Evolutionary conservation across 257 asterid genomes (phyloP).

Genomic region (Nicotiana attenuata): DNA sequence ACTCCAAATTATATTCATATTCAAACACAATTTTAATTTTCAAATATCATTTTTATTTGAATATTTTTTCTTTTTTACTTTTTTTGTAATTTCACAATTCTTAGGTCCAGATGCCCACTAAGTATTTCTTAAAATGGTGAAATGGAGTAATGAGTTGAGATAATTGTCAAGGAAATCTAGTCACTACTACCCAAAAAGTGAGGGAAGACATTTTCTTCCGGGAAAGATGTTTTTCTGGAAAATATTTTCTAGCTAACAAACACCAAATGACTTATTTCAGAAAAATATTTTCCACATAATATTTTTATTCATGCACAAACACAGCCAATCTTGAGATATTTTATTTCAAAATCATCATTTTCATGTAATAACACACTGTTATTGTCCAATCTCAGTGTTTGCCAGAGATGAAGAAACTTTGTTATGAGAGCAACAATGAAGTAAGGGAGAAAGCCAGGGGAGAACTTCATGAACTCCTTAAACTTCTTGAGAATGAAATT

Average conservation of each 20-base stretch:
- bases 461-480: constrained; percentile 8
- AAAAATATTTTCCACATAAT: too few species aligned
- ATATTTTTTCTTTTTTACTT: too few species aligned
- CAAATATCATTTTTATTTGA: too few species aligned
- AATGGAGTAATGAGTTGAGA: too few species aligned
- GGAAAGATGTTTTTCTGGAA: neutral
- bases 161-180: too few species aligned
- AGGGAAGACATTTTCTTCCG: neutral
- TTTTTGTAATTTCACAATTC: too few species aligned
- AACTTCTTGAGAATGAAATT: constrained; percentile 6
- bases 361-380: neutral
- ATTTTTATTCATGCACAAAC: neutral
- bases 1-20: too few species aligned
- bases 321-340: neutral
- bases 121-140: too few species aligned
- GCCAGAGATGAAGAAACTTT: neutral
- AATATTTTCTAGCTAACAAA: neutral
- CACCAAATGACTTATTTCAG: neutral
- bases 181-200: too few species aligned
- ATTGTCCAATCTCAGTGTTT: neutral
- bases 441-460: neutral
- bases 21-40: too few species aligned
- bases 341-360: neutral
- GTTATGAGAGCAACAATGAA: neutral
- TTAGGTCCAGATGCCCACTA: too few species aligned